These are phyloP conservation scores for Xylariaceae sp. DNA, from an alignment of 2,329 filamentous ascomycete species.

Conservation along the genomic window DNA sequence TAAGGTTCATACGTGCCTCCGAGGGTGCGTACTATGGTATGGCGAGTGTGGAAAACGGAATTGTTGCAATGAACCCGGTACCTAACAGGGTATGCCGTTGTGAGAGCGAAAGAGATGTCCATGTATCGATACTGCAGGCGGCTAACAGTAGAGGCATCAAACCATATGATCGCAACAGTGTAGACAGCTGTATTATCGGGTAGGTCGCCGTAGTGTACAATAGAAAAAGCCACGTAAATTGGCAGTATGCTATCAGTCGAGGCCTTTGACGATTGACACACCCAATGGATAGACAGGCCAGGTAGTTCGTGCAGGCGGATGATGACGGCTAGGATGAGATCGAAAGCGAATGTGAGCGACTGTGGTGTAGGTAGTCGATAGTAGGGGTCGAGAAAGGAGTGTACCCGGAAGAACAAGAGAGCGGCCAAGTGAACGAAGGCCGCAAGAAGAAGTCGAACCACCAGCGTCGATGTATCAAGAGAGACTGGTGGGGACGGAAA, in stretches of 20 bases:
- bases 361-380: slow-evolving; percentile 5
- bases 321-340: background rate
- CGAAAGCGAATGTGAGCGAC: slow-evolving; percentile 10
- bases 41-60: slow-evolving; percentile 2
- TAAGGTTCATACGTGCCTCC: background rate
- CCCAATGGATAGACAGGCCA: background rate
- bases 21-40: background rate
- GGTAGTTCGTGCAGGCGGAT: slow-evolving; percentile 7
- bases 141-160: slow-evolving; percentile 13
- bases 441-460: slow-evolving; percentile 11
- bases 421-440: background rate
- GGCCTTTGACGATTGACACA: background rate
- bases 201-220: background rate
- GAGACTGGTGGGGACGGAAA: background rate
- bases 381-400: slow-evolving; percentile 16
- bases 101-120: slow-evolving; percentile 7
- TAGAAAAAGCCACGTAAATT: background rate
- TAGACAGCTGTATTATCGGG: background rate
- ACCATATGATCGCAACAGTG: slow-evolving; percentile 1
- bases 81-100: slow-evolving; percentile 7
- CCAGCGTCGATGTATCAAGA: background rate
- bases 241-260: background rate
- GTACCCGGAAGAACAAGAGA: slow-evolving; percentile 1
- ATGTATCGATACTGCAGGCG: slow-evolving; percentile 12
- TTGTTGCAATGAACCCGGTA: slow-evolving; percentile 7